Percentiles rank a stretch among this genome's conserved stretches.
phyloP scores from a whole-genome alignment of 495 filamentous ascomycete genomes.

The Daldinia vernicosa region DNA sequence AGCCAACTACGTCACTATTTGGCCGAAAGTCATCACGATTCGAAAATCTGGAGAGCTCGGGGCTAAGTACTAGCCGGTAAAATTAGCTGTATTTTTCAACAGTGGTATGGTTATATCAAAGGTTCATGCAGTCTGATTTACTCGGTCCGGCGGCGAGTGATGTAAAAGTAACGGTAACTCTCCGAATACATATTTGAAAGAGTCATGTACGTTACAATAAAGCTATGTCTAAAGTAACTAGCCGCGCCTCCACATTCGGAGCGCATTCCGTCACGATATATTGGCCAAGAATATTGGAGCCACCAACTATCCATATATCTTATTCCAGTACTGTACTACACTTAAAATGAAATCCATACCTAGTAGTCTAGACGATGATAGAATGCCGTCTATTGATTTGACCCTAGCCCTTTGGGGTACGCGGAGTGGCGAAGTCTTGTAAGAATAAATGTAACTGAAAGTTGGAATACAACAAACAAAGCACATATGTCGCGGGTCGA shows the following conservation, averaged over 20 bases:
- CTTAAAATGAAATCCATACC: background rate
- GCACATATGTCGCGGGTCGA: background rate
- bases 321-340: background rate
- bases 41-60: too few species aligned
- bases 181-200: background rate
- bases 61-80: too few species aligned
- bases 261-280: constrained; percentile 17
- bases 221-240: background rate
- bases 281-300: constrained; percentile 14
- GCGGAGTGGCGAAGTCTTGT: too few species aligned
- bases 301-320: background rate
- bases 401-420: too few species aligned
- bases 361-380: background rate
- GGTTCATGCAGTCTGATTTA: background rate
- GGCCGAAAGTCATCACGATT: too few species aligned
- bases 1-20: too few species aligned
- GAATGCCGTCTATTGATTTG: too few species aligned
- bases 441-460: background rate
- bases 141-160: background rate
- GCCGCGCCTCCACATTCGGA: constrained; percentile 21
- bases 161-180: background rate
- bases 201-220: constrained; percentile 3
- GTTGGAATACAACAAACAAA: background rate
- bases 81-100: too few species aligned
- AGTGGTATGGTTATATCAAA: background rate